Evolutionary conservation across 164 flowering plant species (phyloP).

Genomic region (Brasenia schreberi): DNA sequence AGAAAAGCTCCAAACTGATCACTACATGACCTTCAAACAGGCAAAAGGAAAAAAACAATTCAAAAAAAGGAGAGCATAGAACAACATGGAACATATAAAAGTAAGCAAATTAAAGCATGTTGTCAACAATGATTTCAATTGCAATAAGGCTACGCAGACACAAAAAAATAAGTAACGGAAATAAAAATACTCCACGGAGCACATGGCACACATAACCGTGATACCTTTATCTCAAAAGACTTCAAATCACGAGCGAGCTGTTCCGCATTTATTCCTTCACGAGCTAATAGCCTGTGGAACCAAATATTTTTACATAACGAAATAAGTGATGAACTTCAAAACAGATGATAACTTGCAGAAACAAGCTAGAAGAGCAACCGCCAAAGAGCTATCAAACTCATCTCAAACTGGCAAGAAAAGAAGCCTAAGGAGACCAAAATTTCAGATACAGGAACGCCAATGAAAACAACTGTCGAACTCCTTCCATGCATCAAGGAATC

Average conservation of each 20-base stretch:
- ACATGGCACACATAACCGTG: background rate
- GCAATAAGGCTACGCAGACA: background rate
- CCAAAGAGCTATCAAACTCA: too few species aligned
- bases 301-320: background rate
- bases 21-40: background rate
- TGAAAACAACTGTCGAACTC: too few species aligned
- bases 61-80: background rate
- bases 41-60: background rate
- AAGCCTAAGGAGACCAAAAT: too few species aligned
- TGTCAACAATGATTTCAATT: background rate
- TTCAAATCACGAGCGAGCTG: conserved; percentile 95
- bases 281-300: conserved; percentile 58
- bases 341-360: too few species aligned
- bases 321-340: too few species aligned
- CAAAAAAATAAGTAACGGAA: background rate
- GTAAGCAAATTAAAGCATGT: background rate
- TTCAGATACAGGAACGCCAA: too few species aligned
- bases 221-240: conserved; percentile 87
- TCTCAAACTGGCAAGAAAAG: too few species aligned
- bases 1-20: background rate
- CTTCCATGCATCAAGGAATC: too few species aligned
- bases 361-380: too few species aligned
- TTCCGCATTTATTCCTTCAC: conserved; percentile 96
- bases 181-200: background rate
- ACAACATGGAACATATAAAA: too few species aligned